A percentile compares a stretch with the other conserved stretches of the same genome.
These are phyloP conservation scores for Yamadazyma endophytica DNA, from an alignment of 805 yeast genomes.

Conservation along the genomic window DNA sequence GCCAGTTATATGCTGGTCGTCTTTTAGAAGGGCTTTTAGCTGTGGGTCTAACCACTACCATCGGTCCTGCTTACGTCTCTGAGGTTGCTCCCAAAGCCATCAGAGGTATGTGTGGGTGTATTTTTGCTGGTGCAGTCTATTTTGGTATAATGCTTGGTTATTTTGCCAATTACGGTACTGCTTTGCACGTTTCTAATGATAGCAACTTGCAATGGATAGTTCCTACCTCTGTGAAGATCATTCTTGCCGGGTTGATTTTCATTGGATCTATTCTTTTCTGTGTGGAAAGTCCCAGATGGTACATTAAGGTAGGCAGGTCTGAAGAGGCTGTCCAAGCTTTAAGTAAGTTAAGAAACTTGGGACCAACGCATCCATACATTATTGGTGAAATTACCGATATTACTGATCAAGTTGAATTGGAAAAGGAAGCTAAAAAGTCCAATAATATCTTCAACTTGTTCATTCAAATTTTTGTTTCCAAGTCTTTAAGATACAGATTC, in stretches of 20 bases:
- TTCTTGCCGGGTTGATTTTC: slow-evolving; percentile 44
- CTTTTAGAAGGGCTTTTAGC: slow-evolving; percentile 49
- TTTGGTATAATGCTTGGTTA: slow-evolving; percentile 49
- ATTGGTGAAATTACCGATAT: slow-evolving; percentile 49
- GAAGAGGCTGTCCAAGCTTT: slow-evolving; percentile 39
- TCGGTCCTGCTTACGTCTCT: slow-evolving; percentile 52
- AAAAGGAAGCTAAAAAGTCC: slow-evolving; percentile 22
- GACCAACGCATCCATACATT: slow-evolving; percentile 46
- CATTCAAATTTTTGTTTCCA: slow-evolving; percentile 14
- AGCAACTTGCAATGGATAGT: slow-evolving; percentile 47
- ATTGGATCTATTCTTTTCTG: slow-evolving; percentile 39
- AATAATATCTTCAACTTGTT: slow-evolving; percentile 31
- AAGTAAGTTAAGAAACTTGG: slow-evolving; percentile 40
- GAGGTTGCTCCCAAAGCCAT: slow-evolving; percentile 51
- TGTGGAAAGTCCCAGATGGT: slow-evolving; percentile 51
- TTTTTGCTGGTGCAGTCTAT: slow-evolving; percentile 57
- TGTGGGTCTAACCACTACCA: slow-evolving; percentile 54
- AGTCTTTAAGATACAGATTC: slow-evolving; percentile 43
- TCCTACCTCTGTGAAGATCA: slow-evolving; percentile 46
- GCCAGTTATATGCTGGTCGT: slow-evolving; percentile 54
- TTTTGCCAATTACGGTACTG: slow-evolving; percentile 50
- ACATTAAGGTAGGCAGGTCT: slow-evolving; percentile 36
- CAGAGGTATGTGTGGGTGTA: slow-evolving; percentile 49
- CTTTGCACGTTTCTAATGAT: slow-evolving; percentile 35
- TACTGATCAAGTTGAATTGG: slow-evolving; percentile 41